Evolutionary conservation across 192 early-diverging fungal species (phyloP).

Genomic region (Gonapodya prolifera): DNA sequence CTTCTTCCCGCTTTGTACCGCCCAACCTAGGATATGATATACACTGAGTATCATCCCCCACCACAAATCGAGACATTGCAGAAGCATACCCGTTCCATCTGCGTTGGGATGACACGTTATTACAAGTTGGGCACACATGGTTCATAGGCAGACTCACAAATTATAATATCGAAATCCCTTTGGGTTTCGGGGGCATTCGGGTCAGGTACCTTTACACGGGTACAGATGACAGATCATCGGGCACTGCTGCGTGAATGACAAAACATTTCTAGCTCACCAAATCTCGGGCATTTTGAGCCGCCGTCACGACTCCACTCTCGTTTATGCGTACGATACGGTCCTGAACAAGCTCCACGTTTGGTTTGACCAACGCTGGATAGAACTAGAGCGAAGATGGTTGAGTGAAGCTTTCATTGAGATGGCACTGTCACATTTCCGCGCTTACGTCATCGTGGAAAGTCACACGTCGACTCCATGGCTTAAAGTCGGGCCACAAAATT

Average conservation of each 20-base stretch:
- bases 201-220: background rate
- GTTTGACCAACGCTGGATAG: background rate
- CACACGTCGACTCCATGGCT: background rate
- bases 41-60: no score
- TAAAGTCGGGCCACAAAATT: constrained; percentile 3
- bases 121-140: background rate
- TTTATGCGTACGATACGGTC: constrained; percentile 3
- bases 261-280: background rate
- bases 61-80: no score
- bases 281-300: background rate
- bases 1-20: background rate
- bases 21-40: no score
- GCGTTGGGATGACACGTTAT: no score
- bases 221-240: background rate
- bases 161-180: background rate
- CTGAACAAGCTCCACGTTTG: constrained; percentile 4
- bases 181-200: background rate
- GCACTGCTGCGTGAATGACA: background rate
- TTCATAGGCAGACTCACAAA: background rate
- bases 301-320: background rate
- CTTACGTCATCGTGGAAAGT: constrained; percentile 1
- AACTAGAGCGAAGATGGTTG: no score
- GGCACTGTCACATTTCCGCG: background rate
- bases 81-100: no score
- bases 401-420: background rate